A percentile compares a stretch with the other conserved stretches of the same genome.
Evolutionary conservation across 345 rosid genomes (phyloP).

Genomic region (Acer negundo): DNA sequence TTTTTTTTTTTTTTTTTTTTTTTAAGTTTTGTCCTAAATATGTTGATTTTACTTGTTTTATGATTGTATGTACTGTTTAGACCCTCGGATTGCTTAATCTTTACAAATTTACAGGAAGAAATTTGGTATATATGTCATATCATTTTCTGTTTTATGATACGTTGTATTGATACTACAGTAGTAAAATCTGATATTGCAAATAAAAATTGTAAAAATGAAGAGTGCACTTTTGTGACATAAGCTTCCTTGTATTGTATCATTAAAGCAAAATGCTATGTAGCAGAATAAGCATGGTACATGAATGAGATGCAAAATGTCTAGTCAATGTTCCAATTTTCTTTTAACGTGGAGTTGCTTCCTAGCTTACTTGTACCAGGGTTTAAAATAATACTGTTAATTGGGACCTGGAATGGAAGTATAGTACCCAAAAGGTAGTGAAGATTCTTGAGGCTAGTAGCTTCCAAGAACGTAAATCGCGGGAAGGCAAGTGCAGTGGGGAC

Average conservation of each 20-base stretch:
- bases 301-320: slow-evolving; percentile 13
- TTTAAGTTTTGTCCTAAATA: too few relatives aligned
- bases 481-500: background rate
- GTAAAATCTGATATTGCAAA: background rate
- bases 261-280: slow-evolving; percentile 21
- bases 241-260: slow-evolving; percentile 8
- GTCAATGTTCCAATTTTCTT: background rate
- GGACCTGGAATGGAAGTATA: slow-evolving; percentile 4
- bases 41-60: background rate
- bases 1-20: too few relatives aligned
- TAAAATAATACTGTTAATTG: background rate
- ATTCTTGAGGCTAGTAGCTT: background rate
- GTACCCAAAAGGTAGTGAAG: background rate
- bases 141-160: background rate
- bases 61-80: background rate
- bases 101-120: background rate
- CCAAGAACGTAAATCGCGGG: too few relatives aligned
- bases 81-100: background rate
- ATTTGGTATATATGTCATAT: background rate
- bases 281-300: background rate
- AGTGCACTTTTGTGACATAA: background rate
- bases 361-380: slow-evolving; percentile 18
- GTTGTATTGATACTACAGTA: background rate
- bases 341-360: background rate
- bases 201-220: background rate